phyloP scores from a whole-genome alignment of 2,329 filamentous ascomycete genomes.

The Botryotinia globosa region DNA sequence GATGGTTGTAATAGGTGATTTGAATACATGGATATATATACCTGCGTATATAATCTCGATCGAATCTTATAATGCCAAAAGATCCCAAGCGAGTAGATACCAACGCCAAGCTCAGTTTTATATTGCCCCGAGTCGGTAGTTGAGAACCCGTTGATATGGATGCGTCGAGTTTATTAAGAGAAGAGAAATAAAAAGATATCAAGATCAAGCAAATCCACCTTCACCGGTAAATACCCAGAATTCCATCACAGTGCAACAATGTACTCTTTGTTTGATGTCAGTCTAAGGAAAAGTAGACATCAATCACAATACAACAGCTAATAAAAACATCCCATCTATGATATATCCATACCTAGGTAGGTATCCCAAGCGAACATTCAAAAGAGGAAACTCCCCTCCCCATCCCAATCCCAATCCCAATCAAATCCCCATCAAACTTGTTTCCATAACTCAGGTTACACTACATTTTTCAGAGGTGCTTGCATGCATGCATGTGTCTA shows the following conservation, averaged over 20 bases:
- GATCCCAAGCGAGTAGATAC: neutral
- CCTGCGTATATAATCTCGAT: neutral
- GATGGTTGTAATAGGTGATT: neutral
- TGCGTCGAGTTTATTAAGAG: too few species aligned
- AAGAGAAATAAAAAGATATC: too few species aligned
- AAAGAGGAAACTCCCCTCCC: too few species aligned
- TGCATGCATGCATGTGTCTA: neutral
- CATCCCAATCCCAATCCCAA: too few species aligned
- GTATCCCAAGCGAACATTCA: neutral
- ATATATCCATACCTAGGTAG: too few species aligned
- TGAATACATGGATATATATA: neutral
- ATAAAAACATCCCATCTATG: neutral
- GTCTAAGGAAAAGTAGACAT: neutral
- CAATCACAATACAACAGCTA: neutral
- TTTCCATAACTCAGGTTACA: too few species aligned
- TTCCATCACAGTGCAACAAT: neutral
- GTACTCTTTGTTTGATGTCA: neutral
- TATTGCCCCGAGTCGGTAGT: too few species aligned
- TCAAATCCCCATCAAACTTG: too few species aligned
- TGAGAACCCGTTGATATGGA: too few species aligned
- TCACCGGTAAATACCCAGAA: neutral
- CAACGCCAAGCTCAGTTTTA: neutral
- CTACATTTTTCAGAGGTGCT: too few species aligned
- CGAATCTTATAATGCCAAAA: neutral
- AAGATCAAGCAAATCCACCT: neutral